phyloP scores from a whole-genome alignment of 2,329 filamentous ascomycete genomes.

The Rhinocladiella similis region DNA sequence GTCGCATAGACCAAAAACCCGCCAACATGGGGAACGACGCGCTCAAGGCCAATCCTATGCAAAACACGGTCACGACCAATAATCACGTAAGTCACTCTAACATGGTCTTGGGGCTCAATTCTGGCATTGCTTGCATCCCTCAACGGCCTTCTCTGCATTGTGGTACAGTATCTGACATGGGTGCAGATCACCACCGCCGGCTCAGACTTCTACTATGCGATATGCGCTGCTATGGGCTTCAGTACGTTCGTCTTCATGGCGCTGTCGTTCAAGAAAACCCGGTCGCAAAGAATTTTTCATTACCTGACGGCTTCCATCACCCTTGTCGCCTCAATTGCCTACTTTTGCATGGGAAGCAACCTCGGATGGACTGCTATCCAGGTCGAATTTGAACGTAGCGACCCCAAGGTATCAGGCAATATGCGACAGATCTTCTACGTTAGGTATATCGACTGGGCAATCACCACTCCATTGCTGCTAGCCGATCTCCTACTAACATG shows the following conservation, averaged over 20 bases:
- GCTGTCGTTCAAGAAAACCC: conserved; percentile 24
- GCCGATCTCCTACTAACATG: conserved; percentile 63
- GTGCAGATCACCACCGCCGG: too few species aligned
- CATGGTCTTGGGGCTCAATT: too few species aligned
- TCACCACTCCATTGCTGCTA: conserved; percentile 66
- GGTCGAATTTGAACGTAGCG: conserved; percentile 57
- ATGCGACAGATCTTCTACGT: conserved; percentile 68
- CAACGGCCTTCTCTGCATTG: too few species aligned
- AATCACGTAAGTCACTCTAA: conserved; percentile 28
- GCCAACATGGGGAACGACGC: conserved; percentile 27
- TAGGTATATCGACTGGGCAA: conserved; percentile 64
- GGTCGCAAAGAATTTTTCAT: conserved; percentile 26
- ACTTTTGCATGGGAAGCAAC: conserved; percentile 68
- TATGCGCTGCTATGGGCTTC: conserved; percentile 24
- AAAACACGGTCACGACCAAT: conserved; percentile 30
- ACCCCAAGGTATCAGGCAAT: conserved; percentile 48
- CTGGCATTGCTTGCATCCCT: too few species aligned
- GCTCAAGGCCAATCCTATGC: conserved; percentile 27
- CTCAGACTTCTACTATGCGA: conserved; percentile 28
- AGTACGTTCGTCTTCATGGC: conserved; percentile 24
- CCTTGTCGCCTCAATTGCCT: conserved; percentile 52
- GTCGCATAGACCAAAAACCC: too few species aligned
- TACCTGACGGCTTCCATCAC: conserved; percentile 29
- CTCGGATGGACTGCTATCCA: conserved; percentile 63
- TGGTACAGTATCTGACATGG: too few species aligned